phyloP scores from a whole-genome alignment of 2,329 filamentous ascomycete genomes.

The Coniochaeta hoffmannii region DNA sequence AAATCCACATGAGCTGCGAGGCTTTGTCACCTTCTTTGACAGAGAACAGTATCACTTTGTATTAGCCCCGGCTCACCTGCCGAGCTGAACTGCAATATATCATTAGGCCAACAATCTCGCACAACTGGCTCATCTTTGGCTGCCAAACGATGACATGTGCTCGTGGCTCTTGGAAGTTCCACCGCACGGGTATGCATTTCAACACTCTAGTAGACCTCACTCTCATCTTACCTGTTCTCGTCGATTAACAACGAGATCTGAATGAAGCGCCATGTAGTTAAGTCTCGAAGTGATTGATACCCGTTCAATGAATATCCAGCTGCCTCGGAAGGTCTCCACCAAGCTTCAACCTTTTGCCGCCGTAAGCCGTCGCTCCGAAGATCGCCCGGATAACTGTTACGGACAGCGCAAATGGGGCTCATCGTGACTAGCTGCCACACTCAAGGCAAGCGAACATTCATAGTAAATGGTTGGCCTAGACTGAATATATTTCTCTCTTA shows the following conservation, averaged over 20 bases:
- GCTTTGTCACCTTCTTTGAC: neutral
- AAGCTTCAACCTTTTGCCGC: neutral
- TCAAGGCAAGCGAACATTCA: neutral
- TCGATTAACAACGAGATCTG: too few species aligned
- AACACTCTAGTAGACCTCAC: neutral
- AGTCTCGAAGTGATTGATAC: neutral
- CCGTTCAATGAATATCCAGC: too few species aligned
- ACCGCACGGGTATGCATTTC: neutral
- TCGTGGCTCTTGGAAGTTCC: neutral
- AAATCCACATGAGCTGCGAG: neutral
- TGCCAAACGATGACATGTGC: neutral
- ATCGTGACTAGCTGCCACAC: neutral
- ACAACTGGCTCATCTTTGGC: neutral
- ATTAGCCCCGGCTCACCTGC: neutral
- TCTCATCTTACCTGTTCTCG: too few species aligned
- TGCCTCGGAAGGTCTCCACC: neutral
- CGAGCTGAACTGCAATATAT: neutral
- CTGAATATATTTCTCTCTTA: neutral
- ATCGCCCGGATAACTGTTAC: neutral
- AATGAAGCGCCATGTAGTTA: too few species aligned
- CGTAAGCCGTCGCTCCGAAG: slow-evolving; percentile 1
- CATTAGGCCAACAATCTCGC: neutral
- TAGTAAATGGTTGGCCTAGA: neutral
- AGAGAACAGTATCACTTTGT: neutral
- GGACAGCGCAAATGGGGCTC: neutral